phyloP scores from a whole-genome alignment of 2,329 filamentous ascomycete genomes.

The Nemania sp. region DNA sequence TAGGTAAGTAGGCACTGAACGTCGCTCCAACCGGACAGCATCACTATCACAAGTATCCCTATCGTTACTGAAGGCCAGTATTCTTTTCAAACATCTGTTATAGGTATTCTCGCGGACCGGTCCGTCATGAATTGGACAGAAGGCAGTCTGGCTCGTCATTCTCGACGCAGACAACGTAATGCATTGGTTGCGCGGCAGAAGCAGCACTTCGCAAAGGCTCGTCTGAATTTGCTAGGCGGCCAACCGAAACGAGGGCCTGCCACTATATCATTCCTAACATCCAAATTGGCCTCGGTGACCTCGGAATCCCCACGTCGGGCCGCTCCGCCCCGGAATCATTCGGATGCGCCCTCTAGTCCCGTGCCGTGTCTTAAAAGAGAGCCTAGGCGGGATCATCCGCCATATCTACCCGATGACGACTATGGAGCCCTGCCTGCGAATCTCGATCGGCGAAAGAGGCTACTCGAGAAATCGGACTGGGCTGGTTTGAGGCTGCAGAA shows the following conservation, averaged over 20 bases:
- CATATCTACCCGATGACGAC: slow-evolving; percentile 10
- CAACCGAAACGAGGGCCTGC: slow-evolving; percentile 50
- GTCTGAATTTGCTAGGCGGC: slow-evolving; percentile 50
- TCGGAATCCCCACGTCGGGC: slow-evolving; percentile 17
- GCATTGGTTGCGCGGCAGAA: slow-evolving; percentile 57
- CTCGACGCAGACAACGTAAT: slow-evolving; percentile 52
- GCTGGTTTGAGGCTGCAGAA: slow-evolving; percentile 51
- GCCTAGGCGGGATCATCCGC: slow-evolving; percentile 15
- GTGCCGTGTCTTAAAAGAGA: slow-evolving; percentile 36
- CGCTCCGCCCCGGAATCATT: slow-evolving; percentile 14
- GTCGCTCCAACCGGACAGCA: background rate
- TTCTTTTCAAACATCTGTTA: slow-evolving; percentile 33
- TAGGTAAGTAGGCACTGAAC: background rate
- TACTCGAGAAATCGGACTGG: slow-evolving; percentile 53
- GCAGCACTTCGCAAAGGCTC: slow-evolving; percentile 60
- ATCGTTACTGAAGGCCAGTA: slow-evolving; percentile 19
- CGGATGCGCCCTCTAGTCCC: slow-evolving; percentile 39
- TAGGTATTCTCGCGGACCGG: slow-evolving; percentile 23
- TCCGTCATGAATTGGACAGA: slow-evolving; percentile 64
- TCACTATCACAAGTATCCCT: background rate
- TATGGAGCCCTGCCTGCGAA: slow-evolving; percentile 19
- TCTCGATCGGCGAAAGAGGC: slow-evolving; percentile 47
- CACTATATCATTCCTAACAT: slow-evolving; percentile 48
- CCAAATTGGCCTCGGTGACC: slow-evolving; percentile 23
- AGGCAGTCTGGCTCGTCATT: slow-evolving; percentile 59